These are phyloP conservation scores for Saturnispora sanitii DNA, from an alignment of 805 yeast genomes.

Conservation along the genomic window DNA sequence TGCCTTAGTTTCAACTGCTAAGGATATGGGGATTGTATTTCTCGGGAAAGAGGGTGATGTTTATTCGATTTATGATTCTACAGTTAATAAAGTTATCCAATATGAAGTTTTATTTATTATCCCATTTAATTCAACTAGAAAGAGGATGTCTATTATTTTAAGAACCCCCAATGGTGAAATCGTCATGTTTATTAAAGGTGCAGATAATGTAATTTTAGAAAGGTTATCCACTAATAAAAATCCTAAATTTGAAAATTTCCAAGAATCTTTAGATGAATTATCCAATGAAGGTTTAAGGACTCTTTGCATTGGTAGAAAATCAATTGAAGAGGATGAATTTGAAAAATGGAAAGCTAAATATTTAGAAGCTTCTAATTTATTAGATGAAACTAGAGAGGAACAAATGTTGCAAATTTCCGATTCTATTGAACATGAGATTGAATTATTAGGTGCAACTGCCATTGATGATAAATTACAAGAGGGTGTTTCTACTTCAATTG, in stretches of 20 bases:
- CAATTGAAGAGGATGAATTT: constrained; percentile 36
- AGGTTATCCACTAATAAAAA: constrained; percentile 23
- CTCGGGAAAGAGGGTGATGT: constrained; percentile 42
- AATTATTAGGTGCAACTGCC: constrained; percentile 68
- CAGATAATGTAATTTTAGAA: constrained; percentile 59
- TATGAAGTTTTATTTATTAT: constrained; percentile 46
- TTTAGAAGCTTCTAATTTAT: constrained; percentile 45
- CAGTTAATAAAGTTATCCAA: constrained; percentile 31
- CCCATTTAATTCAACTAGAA: constrained; percentile 62
- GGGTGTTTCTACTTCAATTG: constrained; percentile 70
- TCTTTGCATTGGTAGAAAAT: constrained; percentile 55
- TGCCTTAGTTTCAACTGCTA: constrained; percentile 67
- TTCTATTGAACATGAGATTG: constrained; percentile 48
- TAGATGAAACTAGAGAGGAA: constrained; percentile 50
- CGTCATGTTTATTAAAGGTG: constrained; percentile 57
- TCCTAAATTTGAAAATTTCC: constrained; percentile 35
- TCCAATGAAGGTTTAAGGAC: constrained; percentile 77
- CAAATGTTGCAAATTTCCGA: constrained; percentile 43
- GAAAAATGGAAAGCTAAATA: constrained; percentile 46
- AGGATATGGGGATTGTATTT: constrained; percentile 62
- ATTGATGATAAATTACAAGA: constrained; percentile 72
- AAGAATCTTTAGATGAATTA: constrained; percentile 53
- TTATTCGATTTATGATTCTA: constrained; percentile 32
- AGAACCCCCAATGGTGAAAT: constrained; percentile 33
- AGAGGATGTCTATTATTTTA: constrained; percentile 71